These are phyloP conservation scores for Psilocybe sp. DNA, from an alignment of 768 basidiomycete species.

Conservation along the genomic window DNA sequence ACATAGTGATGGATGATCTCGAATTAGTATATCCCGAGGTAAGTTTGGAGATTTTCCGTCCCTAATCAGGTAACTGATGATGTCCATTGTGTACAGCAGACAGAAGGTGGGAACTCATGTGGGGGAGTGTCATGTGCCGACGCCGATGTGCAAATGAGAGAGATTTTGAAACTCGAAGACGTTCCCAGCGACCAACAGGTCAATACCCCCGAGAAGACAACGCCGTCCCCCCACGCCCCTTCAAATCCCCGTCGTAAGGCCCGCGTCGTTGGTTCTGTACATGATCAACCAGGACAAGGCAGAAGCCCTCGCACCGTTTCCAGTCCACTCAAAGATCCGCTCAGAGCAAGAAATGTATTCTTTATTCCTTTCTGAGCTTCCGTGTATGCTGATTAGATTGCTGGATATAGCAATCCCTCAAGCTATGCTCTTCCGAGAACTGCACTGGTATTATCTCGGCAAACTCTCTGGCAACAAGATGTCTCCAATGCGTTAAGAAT, in stretches of 20 bases:
- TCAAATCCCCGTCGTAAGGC: no score
- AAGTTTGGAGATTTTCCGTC: neutral
- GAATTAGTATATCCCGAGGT: constrained; percentile 10
- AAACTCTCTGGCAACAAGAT: constrained; percentile 12
- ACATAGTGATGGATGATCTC: constrained; percentile 4
- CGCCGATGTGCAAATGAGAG: no score
- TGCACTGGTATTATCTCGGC: constrained; percentile 17
- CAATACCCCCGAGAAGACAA: no score
- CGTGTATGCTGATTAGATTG: neutral
- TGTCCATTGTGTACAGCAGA: neutral
- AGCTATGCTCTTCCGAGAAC: constrained; percentile 15
- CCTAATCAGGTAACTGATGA: neutral
- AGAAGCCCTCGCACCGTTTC: no score
- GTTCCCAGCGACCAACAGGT: no score
- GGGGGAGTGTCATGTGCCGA: no score
- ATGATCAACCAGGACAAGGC: no score
- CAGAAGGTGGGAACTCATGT: neutral
- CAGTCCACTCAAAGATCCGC: neutral
- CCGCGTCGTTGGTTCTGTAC: no score
- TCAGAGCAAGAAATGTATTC: constrained; percentile 2
- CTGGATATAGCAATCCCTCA: constrained; percentile 10
- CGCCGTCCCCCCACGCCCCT: no score
- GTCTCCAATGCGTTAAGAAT: constrained; percentile 11
- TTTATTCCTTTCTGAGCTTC: neutral
- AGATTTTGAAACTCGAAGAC: no score